phyloP scores from a whole-genome alignment of 2,329 filamentous ascomycete species.

The Xylaria sp. region DNA sequence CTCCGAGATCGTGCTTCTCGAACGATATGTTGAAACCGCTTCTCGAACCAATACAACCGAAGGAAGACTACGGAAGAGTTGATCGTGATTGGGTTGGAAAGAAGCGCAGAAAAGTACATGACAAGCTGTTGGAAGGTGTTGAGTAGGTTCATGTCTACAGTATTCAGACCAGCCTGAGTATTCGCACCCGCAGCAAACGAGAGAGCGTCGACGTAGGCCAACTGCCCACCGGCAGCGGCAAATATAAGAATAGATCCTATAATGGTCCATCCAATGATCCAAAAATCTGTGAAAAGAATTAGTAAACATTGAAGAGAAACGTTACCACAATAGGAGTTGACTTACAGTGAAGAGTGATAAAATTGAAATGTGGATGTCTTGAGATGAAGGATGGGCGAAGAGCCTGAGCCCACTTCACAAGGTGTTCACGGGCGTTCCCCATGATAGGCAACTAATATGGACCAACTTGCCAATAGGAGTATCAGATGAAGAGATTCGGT shows the following conservation, averaged over 20 bases:
- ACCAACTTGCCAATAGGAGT: not conserved
- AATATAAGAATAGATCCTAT: constrained; percentile 80
- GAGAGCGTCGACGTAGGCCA: constrained; percentile 85
- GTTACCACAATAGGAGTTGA: constrained; percentile 23
- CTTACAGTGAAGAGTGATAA: constrained; percentile 80
- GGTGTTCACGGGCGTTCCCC: constrained; percentile 40
- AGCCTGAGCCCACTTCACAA: constrained; percentile 53
- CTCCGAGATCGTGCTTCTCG: constrained; percentile 72
- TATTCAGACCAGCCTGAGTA: constrained; percentile 93
- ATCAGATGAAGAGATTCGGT: not conserved
- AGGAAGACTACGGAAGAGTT: constrained; percentile 88
- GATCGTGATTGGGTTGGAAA: constrained; percentile 83
- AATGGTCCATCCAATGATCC: constrained; percentile 76
- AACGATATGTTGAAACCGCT: constrained; percentile 86
- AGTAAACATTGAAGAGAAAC: constrained; percentile 11
- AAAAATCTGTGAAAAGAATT: constrained; percentile 65
- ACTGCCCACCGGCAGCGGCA: constrained; percentile 57
- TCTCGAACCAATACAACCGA: constrained; percentile 97
- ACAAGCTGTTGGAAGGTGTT: constrained; percentile 76
- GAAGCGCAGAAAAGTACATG: constrained; percentile 72
- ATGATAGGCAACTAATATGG: constrained; percentile 39
- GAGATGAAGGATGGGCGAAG: constrained; percentile 63
- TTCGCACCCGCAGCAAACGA: constrained; percentile 86
- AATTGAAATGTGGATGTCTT: constrained; percentile 74
- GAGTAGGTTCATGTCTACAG: constrained; percentile 70